Base-by-base conservation (phyloP, 1,284 basidiomycete genomes). In the Omphalotus olearius region DNA sequence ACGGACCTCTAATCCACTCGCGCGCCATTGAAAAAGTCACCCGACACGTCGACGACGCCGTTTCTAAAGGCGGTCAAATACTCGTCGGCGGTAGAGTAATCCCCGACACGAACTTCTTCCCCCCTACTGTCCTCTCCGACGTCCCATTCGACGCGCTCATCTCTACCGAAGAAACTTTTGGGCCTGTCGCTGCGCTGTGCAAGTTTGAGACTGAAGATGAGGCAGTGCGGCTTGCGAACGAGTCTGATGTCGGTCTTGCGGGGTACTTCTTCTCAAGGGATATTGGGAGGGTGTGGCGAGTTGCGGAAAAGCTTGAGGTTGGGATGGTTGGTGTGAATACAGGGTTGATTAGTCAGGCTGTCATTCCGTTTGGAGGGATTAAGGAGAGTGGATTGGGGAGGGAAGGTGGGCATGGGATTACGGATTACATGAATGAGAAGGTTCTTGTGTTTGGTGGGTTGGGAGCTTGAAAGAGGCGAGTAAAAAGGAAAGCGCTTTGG, bases 291-390 rank as follows among this genome's bases (percentile, higher is more conserved):
- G 88, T 93, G 52, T 98, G 93, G 91, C 81, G 96, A 42, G 94
- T 99, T n/a, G 93, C 94, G n/a, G 96, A 98, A 70, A 88, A 82
- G 55, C 75, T 99, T 42, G 92, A 99, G 69, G 92, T 94, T 3
- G 97, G 97, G 6, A 98, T 99, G 95, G 91, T 96, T 25, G 90
- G 91, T 38, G 77, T 82, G 36, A 97, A 97, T 70, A 93, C 92
- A 0, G 91, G 91, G 1, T 51, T 85, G 48, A 82, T 95, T 62
- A 89, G 85, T 50, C 85, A 90, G 67, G 86, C 88, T 39, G 75
- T 76, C 13, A 87, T 93, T 72, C 93, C 93, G 20, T 99, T 99
- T 63, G 97, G 97, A 38, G 97, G 97, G 13, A 72, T 95, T 45
- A 93, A 93, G 69, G 85, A 93, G 72, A 89, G 86, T 62, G 92